These are phyloP conservation scores for Trichoderma koningii DNA, from an alignment of 2,329 filamentous ascomycete species.

Conservation along the genomic window DNA sequence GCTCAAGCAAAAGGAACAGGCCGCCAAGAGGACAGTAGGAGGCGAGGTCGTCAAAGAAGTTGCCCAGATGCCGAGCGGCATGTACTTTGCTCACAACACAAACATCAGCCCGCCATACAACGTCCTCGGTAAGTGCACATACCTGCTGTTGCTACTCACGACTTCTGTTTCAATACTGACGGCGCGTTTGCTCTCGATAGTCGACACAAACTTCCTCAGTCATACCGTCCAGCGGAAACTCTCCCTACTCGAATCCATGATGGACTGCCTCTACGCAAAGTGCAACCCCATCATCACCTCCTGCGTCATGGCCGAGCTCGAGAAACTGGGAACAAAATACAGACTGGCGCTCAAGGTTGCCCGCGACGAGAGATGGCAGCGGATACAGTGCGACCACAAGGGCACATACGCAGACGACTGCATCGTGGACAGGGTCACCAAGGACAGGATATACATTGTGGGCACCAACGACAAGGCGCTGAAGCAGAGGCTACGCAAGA, in stretches of 20 bases:
- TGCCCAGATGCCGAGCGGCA: constrained; percentile 76
- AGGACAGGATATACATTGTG: constrained; percentile 76
- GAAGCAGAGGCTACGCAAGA: constrained; percentile 79
- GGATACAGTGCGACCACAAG: constrained; percentile 87
- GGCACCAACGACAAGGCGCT: constrained; percentile 77
- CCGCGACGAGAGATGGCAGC: constrained; percentile 83
- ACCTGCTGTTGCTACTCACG: constrained; percentile 38
- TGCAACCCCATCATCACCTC: constrained; percentile 83
- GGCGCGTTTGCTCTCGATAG: neutral
- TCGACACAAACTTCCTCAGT: constrained; percentile 85
- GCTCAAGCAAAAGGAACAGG: constrained; percentile 57
- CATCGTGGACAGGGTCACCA: constrained; percentile 71
- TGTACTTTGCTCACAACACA: constrained; percentile 90
- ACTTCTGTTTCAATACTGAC: neutral
- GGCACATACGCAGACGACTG: constrained; percentile 83
- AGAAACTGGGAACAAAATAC: constrained; percentile 88
- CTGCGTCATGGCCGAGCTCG: constrained; percentile 78
- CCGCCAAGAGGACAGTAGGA: constrained; percentile 56
- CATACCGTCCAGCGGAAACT: constrained; percentile 92
- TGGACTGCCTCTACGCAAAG: constrained; percentile 92
- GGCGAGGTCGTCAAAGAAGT: constrained; percentile 73
- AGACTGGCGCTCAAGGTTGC: constrained; percentile 83
- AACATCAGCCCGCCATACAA: constrained; percentile 69
- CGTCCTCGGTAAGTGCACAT: constrained; percentile 53
- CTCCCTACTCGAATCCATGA: constrained; percentile 81